Conservation (phyloP, 345 rosid species). For the Populus simonii region DNA sequence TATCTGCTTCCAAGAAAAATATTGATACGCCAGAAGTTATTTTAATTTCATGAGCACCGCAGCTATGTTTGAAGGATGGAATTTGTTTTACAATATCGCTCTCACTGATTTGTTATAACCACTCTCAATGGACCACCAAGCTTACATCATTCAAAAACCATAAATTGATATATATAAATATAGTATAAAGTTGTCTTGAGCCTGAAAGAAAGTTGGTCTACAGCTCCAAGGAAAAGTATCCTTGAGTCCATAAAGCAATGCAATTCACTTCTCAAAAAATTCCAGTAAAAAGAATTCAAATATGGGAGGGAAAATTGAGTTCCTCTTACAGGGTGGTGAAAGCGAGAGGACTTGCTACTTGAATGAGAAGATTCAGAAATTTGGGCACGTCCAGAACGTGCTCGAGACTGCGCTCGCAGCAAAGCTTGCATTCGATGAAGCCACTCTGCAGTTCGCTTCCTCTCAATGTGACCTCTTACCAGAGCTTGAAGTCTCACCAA, state of each 20-base stretch:
- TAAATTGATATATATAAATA: background rate
- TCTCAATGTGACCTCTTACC: conserved; percentile 86
- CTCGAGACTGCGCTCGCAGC: conserved; percentile 71
- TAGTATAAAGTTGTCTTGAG: conserved; percentile 1
- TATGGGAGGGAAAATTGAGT: conserved; percentile 10
- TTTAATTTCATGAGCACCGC: background rate
- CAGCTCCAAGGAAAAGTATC: conserved; percentile 7
- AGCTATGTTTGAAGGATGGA: background rate
- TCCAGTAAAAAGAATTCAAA: conserved; percentile 7
- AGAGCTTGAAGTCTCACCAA: conserved; percentile 93
- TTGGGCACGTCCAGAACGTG: conserved; percentile 55
- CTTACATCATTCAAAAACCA: conserved; percentile 2
- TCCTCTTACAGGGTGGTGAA: conserved; percentile 54
- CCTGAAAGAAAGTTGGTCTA: background rate
- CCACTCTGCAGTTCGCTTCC: conserved; percentile 61
- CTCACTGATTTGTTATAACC: conserved; percentile 5
- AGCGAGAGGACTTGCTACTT: conserved; percentile 65
- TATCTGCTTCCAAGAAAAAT: background rate
- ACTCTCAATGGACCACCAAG: conserved; percentile 5
- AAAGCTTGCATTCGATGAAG: conserved; percentile 68
- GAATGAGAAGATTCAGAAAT: conserved; percentile 58
- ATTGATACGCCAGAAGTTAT: background rate
- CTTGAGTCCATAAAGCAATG: conserved; percentile 1
- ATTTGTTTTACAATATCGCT: background rate
- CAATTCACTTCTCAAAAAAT: background rate